A percentile compares a stretch with the other conserved stretches of the same genome.
phyloP scores from a whole-genome alignment of 345 rosid species.

The Hibiscus mutabilis region DNA sequence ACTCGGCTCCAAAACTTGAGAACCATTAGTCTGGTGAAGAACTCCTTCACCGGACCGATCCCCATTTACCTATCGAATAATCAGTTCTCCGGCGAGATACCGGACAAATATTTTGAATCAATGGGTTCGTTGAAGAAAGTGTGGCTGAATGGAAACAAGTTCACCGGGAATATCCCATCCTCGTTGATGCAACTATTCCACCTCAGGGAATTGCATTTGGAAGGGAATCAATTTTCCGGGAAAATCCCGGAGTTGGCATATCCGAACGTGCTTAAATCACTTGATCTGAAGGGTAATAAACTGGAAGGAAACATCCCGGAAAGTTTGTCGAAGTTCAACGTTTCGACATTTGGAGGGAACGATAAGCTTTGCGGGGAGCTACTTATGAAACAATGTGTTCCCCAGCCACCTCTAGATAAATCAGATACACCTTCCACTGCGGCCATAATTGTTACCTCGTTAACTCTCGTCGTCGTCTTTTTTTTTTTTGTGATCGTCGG shows the following conservation, averaged over 20 bases:
- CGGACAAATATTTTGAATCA: neutral
- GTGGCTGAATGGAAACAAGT: neutral
- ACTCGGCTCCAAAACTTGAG: neutral
- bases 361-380: conserved; percentile 48
- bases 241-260: conserved; percentile 34
- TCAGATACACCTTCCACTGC: neutral
- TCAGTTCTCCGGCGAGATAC: neutral
- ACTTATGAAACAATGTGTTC: conserved; percentile 23
- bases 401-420: neutral
- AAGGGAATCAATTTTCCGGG: conserved; percentile 56
- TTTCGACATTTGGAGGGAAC: conserved; percentile 35
- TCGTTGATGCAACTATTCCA: conserved; percentile 33
- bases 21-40: neutral
- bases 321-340: conserved; percentile 22
- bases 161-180: conserved; percentile 41
- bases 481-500: neutral
- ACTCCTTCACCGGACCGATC: neutral
- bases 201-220: conserved; percentile 63
- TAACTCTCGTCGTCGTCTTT: neutral
- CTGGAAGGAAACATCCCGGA: conserved; percentile 55
- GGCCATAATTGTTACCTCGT: neutral
- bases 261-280: conserved; percentile 15
- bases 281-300: conserved; percentile 49
- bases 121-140: neutral
- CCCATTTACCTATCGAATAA: neutral